Evolutionary conservation across 2,329 filamentous ascomycete genomes (phyloP).

Genomic region (Pseudonectria buxi): DNA sequence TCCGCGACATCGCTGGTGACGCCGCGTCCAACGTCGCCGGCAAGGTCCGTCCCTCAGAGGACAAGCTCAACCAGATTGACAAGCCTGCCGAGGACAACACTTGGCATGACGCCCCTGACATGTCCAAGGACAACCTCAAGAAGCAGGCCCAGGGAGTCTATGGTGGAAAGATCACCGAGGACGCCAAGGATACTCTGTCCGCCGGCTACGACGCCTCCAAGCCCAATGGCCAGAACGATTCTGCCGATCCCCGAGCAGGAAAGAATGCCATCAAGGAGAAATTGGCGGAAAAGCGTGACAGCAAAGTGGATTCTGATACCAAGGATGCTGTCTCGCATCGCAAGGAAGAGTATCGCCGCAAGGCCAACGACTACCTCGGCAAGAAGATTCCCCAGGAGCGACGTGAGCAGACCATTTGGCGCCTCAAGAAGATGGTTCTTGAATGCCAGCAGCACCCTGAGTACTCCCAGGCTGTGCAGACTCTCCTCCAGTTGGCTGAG

Average conservation of each 20-base stretch:
- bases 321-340: slow-evolving; percentile 40
- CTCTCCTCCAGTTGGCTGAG: slow-evolving; percentile 76
- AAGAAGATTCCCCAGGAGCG: slow-evolving; percentile 89
- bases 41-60: slow-evolving; percentile 69
- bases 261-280: slow-evolving; percentile 30
- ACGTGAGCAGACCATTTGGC: slow-evolving; percentile 84
- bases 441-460: slow-evolving; percentile 95
- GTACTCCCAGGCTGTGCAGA: slow-evolving; percentile 86
- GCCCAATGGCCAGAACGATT: slow-evolving; percentile 44
- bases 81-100: slow-evolving; percentile 81
- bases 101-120: slow-evolving; percentile 81
- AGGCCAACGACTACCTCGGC: slow-evolving; percentile 67
- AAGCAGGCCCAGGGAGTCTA: slow-evolving; percentile 59
- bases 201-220: slow-evolving; percentile 51
- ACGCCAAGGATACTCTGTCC: slow-evolving; percentile 53
- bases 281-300: slow-evolving; percentile 50
- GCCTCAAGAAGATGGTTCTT: slow-evolving; percentile 93
- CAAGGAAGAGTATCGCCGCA: slow-evolving; percentile 37
- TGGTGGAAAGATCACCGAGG: slow-evolving; percentile 46
- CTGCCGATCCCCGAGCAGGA: slow-evolving; percentile 39
- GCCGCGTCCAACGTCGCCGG: slow-evolving; percentile 72
- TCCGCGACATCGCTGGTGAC: slow-evolving; percentile 89
- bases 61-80: slow-evolving; percentile 71
- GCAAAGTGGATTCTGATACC: slow-evolving; percentile 62
- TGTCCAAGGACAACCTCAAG: slow-evolving; percentile 64